Evolutionary conservation across 2,329 filamentous ascomycete species (phyloP), one percentile per base, ranked within the genome.

Genomic region (Aphanoascus verrucosus): DNA sequence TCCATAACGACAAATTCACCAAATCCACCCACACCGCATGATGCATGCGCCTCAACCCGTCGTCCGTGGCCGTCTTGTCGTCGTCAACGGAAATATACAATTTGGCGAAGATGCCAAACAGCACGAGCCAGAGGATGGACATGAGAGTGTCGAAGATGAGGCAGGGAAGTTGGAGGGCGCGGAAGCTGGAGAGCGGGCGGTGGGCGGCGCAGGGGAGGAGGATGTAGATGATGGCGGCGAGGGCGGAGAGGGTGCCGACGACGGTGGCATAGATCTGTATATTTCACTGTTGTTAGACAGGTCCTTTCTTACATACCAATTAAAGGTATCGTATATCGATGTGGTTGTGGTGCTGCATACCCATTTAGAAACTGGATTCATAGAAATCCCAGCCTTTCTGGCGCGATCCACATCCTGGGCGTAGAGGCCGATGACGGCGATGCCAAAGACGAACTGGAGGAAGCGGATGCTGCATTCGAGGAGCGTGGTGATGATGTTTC

Each of bases 1-100:
- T 70, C 89, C 89, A 95, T 49, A 95, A 74, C 12, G 88, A 65
- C 67, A 88, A 78, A 65, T 84, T 87, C 45, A 79, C 73, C 49
- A 94, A 68, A 67, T 91, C 85, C 44, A 94, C 76, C 86, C 87
- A 94, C 14, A 93, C 86, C 4, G 88, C 86, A 64, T 84, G 82
- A 72, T 89, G 88, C 88, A 95, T 94, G 54, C 86, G 78, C 59
- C 75, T 72, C 54, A 91, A 77, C 48, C 77, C 82, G 40, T 62
- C 61, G 64, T 86, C 77, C 15, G 49, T 54, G 3, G 23, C 7
- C 23, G 23, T 28, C 4, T 51, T 53, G 12, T 55, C 17, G 4
- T 47, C 55, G 6, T n/a, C n/a, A n/a, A 43, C 54, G 0, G 83
- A 67, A 64, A 94, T 85, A 74, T 84, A 95, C 76, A 91, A 81